Evolutionary conservation across 345 rosid species (phyloP).

Genomic region (Hirschfeldia incana): DNA sequence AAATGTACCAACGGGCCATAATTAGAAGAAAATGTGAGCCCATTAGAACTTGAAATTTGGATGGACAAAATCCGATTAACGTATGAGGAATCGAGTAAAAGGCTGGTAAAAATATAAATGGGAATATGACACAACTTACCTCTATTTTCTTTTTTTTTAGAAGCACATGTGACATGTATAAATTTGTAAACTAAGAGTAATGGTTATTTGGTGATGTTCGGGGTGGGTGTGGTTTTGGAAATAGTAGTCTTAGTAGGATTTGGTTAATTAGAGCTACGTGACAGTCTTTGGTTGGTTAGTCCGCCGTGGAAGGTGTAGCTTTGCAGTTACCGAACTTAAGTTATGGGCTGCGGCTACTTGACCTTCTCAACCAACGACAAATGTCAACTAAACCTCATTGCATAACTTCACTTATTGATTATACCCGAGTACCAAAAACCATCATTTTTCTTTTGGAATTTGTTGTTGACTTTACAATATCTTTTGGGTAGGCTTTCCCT

Average conservation of each 20-base stretch:
- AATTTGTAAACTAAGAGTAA: no score
- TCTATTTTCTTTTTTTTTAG: no score
- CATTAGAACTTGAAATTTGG: neutral
- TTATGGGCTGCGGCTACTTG: conserved; percentile 17
- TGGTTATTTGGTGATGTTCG: no score
- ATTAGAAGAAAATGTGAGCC: neutral
- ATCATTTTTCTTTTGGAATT: neutral
- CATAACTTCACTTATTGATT: neutral
- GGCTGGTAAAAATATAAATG: no score
- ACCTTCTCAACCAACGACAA: conserved; percentile 19
- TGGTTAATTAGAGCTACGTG: conserved; percentile 22
- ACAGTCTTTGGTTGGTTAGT: conserved; percentile 8
- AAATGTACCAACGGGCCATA: neutral
- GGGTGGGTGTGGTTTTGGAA: neutral
- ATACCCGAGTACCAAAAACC: neutral
- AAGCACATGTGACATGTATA: no score
- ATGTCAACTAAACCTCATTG: conserved; percentile 28
- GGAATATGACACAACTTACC: no score
- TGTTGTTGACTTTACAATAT: neutral
- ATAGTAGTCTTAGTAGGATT: neutral
- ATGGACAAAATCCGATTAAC: no score
- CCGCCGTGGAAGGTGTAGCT: conserved; percentile 28
- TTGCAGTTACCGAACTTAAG: conserved; percentile 14
- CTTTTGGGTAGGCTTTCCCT: neutral
- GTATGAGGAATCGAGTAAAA: no score